Base-by-base conservation (phyloP, 345 rosid species). In the Aurinia saxatilis region DNA sequence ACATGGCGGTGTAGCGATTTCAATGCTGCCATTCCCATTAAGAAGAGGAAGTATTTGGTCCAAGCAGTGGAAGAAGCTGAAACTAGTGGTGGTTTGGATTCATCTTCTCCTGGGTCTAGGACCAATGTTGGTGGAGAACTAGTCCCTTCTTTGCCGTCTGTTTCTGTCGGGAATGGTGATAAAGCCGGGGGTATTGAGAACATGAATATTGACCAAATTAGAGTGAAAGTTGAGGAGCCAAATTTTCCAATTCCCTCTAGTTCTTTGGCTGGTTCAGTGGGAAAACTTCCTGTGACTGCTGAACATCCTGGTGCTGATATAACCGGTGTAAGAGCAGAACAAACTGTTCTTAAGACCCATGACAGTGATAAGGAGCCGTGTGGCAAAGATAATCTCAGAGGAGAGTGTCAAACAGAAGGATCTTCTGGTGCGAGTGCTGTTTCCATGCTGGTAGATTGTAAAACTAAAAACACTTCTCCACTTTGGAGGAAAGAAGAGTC, bases 11-110 rank as follows among this genome's bases (percentile, higher is more conserved):
- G 84, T 65, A 76, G 77, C 58, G 77, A 84, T 68, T 69, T 78
- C 59, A 75, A 63, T 74, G 80, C 88, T 62, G 78, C 83, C 63
- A 72, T 88, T 77, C 96, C 96, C 23, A 72, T 91, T 73, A 91
- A 91, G 84, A 88, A 91, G 81, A 82, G 98, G 71, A 84, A 84
- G 74, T 76, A 71, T 52, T 47, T 79, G 25, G 71, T 81, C 38
- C 72, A 66, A 36, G 47, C 74, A 1, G 34, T 37, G 21, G 81
- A 75, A 65, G 79, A 75, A 45, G 67, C 67, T 36, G 60, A 48
- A 56, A 54, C 67, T 48, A 68, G 50, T 72, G 78, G 65, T 67
- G 38, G 34, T 16, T 63, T 73, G 53, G 57, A 34, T 63, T 37
- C 76, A 57, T 75, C 77, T 40, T 67, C 40, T 68, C 63, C 59